phyloP scores from a whole-genome alignment of 1,284 basidiomycete species.

The Agroathelia rolfsii region DNA sequence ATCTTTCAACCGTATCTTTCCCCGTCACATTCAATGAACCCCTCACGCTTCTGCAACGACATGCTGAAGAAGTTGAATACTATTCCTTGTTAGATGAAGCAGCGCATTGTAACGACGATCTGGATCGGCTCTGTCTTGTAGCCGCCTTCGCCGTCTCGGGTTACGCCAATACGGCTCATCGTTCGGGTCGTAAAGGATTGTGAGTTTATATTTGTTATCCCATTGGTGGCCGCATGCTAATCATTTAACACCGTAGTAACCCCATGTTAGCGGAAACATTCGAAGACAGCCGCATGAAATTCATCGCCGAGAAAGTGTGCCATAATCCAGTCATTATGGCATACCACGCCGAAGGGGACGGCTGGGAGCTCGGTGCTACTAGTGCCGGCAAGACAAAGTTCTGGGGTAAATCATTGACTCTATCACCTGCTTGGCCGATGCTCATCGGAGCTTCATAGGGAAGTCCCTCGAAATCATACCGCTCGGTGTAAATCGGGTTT shows the following conservation, averaged over 20 bases:
- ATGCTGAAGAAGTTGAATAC: conserved; percentile 81
- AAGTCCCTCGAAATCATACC: conserved; percentile 81
- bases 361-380: conserved; percentile 67
- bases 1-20: conserved; percentile 76
- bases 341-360: conserved; percentile 70
- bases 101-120: conserved; percentile 45
- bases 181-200: conserved; percentile 83
- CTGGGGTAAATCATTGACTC: conserved; percentile 53
- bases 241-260: conserved; percentile 41
- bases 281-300: conserved; percentile 70
- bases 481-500: conserved; percentile 57
- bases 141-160: conserved; percentile 80
- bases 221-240: conserved; percentile 8
- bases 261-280: conserved; percentile 87
- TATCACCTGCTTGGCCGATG: conserved; percentile 8
- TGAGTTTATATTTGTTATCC: conserved; percentile 28
- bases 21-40: conserved; percentile 89
- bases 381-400: conserved; percentile 80
- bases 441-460: conserved; percentile 33
- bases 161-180: conserved; percentile 72
- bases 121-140: conserved; percentile 68
- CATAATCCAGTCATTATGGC: conserved; percentile 81
- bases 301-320: conserved; percentile 82
- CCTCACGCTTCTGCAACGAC: conserved; percentile 69
- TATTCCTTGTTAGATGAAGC: conserved; percentile 61